phyloP scores from a whole-genome alignment of 1,139 yeast species.

The Geotrichum phurueaensis region DNA sequence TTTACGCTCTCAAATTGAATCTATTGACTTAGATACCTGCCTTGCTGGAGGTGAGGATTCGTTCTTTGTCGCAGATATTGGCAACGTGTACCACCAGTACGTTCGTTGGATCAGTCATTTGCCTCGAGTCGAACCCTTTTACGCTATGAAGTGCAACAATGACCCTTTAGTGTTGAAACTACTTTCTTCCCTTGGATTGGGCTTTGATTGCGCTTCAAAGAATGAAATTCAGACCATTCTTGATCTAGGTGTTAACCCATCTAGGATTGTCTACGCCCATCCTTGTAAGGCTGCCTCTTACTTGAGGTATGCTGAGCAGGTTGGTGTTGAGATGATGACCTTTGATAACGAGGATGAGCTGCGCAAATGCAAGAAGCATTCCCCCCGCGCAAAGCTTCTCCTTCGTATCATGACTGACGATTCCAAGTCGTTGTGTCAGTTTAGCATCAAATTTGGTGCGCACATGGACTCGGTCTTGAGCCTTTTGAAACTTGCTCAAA shows the following conservation, averaged over 20 bases:
- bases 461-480: slow-evolving; percentile 48
- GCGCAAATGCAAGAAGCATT: slow-evolving; percentile 59
- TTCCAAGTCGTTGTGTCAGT: slow-evolving; percentile 76
- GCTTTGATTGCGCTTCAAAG: slow-evolving; percentile 92
- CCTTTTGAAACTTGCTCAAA: slow-evolving; percentile 58
- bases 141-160: slow-evolving; percentile 94
- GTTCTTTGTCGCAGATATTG: slow-evolving; percentile 82
- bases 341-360: slow-evolving; percentile 87
- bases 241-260: slow-evolving; percentile 54
- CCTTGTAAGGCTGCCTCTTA: slow-evolving; percentile 87
- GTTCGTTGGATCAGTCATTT: slow-evolving; percentile 55
- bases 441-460: slow-evolving; percentile 89
- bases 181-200: slow-evolving; percentile 58
- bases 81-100: slow-evolving; percentile 58
- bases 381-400: slow-evolving; percentile 64
- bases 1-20: slow-evolving; percentile 26
- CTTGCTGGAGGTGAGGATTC: slow-evolving; percentile 78
- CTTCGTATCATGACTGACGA: slow-evolving; percentile 88
- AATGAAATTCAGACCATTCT: slow-evolving; percentile 70
- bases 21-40: slow-evolving; percentile 55
- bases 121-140: slow-evolving; percentile 76
- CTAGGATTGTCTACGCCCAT: slow-evolving; percentile 80
- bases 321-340: slow-evolving; percentile 65
- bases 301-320: slow-evolving; percentile 58
- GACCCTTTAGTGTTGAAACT: slow-evolving; percentile 53